phyloP scores from a whole-genome alignment of 1,284 basidiomycete species.

The Fomitopsis schrenkii region DNA sequence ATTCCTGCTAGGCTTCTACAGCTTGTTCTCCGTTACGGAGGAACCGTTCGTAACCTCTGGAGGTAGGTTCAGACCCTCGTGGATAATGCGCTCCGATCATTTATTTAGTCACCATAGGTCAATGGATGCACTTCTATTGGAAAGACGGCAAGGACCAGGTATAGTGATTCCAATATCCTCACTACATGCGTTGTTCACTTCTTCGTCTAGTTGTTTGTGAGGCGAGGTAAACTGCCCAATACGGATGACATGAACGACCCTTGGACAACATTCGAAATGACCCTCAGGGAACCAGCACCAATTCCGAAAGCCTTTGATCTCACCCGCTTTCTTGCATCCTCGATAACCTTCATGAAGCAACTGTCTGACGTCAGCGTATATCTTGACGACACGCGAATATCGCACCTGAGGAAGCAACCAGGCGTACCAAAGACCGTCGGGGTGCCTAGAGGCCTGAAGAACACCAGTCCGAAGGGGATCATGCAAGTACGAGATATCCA shows the following conservation, averaged over 20 bases:
- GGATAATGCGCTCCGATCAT: neutral
- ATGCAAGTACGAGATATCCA: constrained; percentile 72
- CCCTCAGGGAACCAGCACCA: constrained; percentile 77
- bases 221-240: constrained; percentile 63
- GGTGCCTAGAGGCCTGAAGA: constrained; percentile 53
- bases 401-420: constrained; percentile 68
- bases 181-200: neutral
- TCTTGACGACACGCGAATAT: constrained; percentile 77
- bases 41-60: constrained; percentile 92
- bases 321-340: constrained; percentile 86
- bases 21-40: constrained; percentile 83
- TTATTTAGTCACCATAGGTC: constrained; percentile 37
- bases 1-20: constrained; percentile 63
- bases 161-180: neutral
- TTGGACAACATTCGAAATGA: constrained; percentile 94
- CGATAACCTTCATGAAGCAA: constrained; percentile 91
- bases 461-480: constrained; percentile 42
- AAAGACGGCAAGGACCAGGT: constrained; percentile 87
- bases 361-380: constrained; percentile 76
- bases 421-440: constrained; percentile 54
- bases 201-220: constrained; percentile 60
- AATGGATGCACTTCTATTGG: constrained; percentile 99
- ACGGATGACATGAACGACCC: constrained; percentile 30
- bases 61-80: constrained; percentile 31
- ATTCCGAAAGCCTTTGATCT: constrained; percentile 87